These are phyloP conservation scores for Populus pruinosa DNA, from an alignment of 345 rosid species.

Conservation along the genomic window DNA sequence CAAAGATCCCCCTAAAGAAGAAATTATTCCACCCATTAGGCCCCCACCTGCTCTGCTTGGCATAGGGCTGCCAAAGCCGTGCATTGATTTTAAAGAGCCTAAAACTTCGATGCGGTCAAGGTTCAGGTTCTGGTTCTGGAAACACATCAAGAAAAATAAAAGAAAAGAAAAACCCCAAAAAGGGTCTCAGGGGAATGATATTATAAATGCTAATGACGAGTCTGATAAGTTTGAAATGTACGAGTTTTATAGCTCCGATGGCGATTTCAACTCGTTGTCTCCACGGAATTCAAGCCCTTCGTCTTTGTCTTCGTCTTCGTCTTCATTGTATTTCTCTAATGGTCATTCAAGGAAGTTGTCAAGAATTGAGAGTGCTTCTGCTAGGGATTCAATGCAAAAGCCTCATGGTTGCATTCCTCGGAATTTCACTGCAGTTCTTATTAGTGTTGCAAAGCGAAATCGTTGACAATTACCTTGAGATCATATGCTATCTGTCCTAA, in stretches of 20 bases:
- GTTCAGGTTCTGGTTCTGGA: conserved; percentile 27
- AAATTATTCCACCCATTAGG: conserved; percentile 13
- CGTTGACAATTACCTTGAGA: not conserved
- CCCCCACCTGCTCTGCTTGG: conserved; percentile 76
- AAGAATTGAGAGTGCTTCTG: conserved; percentile 1
- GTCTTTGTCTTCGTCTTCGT: not conserved
- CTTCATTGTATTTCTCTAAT: not conserved
- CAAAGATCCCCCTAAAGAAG: conserved; percentile 10
- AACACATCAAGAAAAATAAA: conserved; percentile 1
- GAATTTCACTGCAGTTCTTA: conserved; percentile 4
- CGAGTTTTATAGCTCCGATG: conserved; percentile 6
- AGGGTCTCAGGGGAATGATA: not conserved
- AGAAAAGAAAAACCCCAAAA: not conserved
- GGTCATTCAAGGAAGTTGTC: not conserved
- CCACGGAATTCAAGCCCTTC: conserved; percentile 1
- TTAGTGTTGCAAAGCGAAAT: not conserved
- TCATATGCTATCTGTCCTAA: not conserved
- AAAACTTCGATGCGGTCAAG: conserved; percentile 29
- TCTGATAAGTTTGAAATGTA: not conserved
- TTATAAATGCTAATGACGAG: not conserved
- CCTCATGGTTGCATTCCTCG: conserved; percentile 1
- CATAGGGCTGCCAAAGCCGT: conserved; percentile 51
- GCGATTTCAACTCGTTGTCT: conserved; percentile 5
- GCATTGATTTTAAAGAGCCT: conserved; percentile 24
- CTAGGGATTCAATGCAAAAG: not conserved